Base-by-base conservation (phyloP, 2,329 filamentous ascomycete species). In the Verticillium dahliae region DNA sequence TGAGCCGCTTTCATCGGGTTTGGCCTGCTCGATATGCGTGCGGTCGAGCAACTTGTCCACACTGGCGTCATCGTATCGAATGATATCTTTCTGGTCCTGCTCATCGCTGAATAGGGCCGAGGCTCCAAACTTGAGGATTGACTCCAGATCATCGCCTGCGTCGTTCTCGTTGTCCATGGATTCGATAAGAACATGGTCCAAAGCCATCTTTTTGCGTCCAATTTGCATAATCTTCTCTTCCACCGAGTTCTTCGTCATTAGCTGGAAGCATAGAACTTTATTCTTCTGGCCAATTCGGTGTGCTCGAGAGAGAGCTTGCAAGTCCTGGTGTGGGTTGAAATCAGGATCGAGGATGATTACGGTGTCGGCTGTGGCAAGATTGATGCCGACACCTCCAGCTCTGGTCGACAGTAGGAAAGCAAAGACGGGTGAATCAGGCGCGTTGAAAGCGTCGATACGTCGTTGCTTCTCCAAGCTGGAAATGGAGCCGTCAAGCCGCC, bases 171-270 rank as follows among this genome's bases (percentile, higher is more conserved):
- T 85, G 62, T 93, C 91, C 85, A 99, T 92, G 60, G 87, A 89
- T 72, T 98, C 93, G 63, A 99, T 97, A 22, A 99, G 83, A 1
- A 95, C 90, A 73, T 98, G 93, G 69, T 99, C 95, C 0, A 99
- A 83, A 0, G 92, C 92, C 86, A 99, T 92, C 77, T 99, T 99
- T 75, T 91, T 96, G 68, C 92, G 90, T 6, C 95, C 95, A 67
- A 96, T 92, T 72, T 97, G 91, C 80, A 98, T 90, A 60, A 99
- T 98, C 71, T 94, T 93, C 75, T 99, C 95, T 72, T 99, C 95
- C 0, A 90, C 92, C 34, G 89, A 94, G 50, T 89, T 85, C 62
- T 93, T 90, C 1, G 92, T 98, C 80, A 97, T 92, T 0, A 99
- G 78, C 72, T 98, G 94, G 69, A 98, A 97, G 66, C 96, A 96